phyloP scores from a whole-genome alignment of 352 stramenopile genomes.

The Globisporangium spinosum region DNA sequence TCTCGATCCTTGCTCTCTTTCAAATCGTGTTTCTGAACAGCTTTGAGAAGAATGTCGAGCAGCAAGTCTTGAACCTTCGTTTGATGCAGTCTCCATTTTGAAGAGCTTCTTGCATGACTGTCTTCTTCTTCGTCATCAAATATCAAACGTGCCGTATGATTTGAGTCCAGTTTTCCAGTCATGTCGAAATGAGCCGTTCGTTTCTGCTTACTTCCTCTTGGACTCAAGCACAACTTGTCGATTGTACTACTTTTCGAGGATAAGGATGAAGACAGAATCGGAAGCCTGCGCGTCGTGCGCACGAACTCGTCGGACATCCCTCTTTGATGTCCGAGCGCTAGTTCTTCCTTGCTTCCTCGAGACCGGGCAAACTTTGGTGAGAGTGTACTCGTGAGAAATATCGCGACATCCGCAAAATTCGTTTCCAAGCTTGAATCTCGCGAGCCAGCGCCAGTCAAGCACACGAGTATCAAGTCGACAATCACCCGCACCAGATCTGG shows the following conservation, averaged over 20 bases:
- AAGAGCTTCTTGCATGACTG: not conserved
- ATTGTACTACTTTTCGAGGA: not conserved
- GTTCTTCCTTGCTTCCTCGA: slow-evolving; percentile 8
- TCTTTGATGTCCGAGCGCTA: not conserved
- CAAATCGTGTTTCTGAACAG: slow-evolving; percentile 67
- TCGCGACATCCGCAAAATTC: slow-evolving; percentile 65
- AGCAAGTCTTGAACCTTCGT: slow-evolving; percentile 55
- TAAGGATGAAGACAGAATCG: not conserved
- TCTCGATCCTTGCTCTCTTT: slow-evolving; percentile 58
- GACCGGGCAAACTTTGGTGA: slow-evolving; percentile 47
- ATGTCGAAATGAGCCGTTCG: not conserved
- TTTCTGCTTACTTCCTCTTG: slow-evolving; percentile 10
- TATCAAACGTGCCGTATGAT: not conserved
- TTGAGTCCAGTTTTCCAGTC: not conserved
- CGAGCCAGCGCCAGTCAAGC: slow-evolving; percentile 38
- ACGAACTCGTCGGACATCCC: not conserved
- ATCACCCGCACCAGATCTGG: slow-evolving; percentile 52
- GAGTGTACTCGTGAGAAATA: slow-evolving; percentile 52
- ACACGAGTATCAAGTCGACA: slow-evolving; percentile 64
- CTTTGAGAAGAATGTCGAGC: slow-evolving; percentile 58
- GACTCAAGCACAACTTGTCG: slow-evolving; percentile 17
- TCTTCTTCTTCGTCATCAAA: slow-evolving; percentile 3
- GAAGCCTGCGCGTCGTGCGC: not conserved
- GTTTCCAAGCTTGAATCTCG: slow-evolving; percentile 35
- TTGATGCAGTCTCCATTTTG: slow-evolving; percentile 27